phyloP scores from a whole-genome alignment of 345 rosid genomes.

The Hibiscus mutabilis region DNA sequence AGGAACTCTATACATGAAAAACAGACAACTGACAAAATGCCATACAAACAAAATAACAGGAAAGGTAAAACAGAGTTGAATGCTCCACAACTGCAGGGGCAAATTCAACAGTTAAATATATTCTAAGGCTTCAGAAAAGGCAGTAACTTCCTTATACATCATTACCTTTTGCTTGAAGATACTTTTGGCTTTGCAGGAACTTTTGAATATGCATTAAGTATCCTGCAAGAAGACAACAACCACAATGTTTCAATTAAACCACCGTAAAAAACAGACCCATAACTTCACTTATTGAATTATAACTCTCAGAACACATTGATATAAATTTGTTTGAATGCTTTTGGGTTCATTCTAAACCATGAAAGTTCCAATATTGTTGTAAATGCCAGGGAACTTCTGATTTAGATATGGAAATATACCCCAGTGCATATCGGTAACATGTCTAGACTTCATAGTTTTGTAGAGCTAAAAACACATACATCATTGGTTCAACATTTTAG shows the following conservation, averaged over 20 bases:
- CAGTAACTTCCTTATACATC: background rate
- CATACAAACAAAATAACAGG: background rate
- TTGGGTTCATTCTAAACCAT: background rate
- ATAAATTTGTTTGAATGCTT: background rate
- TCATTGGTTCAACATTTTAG: background rate
- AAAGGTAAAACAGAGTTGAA: background rate
- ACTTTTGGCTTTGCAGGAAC: constrained; percentile 47
- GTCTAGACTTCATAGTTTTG: background rate
- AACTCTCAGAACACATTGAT: background rate
- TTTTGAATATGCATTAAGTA: constrained; percentile 54
- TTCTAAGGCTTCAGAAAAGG: background rate
- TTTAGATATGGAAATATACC: background rate
- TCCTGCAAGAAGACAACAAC: constrained; percentile 29
- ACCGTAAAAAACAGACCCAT: background rate
- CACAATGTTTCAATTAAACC: background rate
- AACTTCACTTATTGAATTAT: background rate
- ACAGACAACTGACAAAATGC: background rate
- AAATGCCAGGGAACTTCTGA: background rate
- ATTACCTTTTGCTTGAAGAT: constrained; percentile 45
- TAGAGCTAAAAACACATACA: background rate
- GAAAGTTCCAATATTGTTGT: background rate
- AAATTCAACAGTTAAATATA: background rate
- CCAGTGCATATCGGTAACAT: background rate
- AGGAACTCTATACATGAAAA: background rate
- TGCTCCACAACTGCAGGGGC: background rate